phyloP scores from a whole-genome alignment of 805 yeast genomes.

The Candida nanaspora region DNA sequence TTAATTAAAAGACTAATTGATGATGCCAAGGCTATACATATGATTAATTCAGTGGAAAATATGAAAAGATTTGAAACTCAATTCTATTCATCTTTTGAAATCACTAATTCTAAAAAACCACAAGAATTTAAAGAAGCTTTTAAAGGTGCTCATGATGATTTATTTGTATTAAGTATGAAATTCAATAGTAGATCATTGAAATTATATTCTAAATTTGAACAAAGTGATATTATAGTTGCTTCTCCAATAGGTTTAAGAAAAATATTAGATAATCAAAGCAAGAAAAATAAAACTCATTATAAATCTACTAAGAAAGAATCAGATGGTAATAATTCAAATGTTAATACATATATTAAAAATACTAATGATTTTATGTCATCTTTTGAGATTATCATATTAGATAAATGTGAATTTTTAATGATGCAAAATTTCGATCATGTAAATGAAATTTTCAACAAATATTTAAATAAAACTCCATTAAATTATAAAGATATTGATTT shows the following conservation, averaged over 20 bases:
- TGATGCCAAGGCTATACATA: constrained; percentile 43
- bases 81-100: constrained; percentile 43
- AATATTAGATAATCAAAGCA: constrained; percentile 51
- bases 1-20: constrained; percentile 55
- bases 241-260: constrained; percentile 86
- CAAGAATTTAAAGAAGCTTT: constrained; percentile 75
- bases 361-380: constrained; percentile 79
- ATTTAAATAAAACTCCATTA: constrained; percentile 70
- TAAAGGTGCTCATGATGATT: constrained; percentile 86
- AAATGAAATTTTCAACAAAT: constrained; percentile 52
- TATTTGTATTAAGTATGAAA: constrained; percentile 85
- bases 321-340: constrained; percentile 28
- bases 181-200: constrained; percentile 83
- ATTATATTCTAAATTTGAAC: constrained; percentile 75
- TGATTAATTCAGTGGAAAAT: constrained; percentile 65
- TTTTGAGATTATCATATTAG: constrained; percentile 74
- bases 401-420: constrained; percentile 78
- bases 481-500: constrained; percentile 71
- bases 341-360: constrained; percentile 9
- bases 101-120: constrained; percentile 48
- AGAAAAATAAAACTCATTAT: background rate
- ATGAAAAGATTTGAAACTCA: constrained; percentile 66
- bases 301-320: constrained; percentile 20
- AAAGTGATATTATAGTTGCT: constrained; percentile 80
- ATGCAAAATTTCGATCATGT: constrained; percentile 94